These are phyloP conservation scores for California macrophylla DNA, from an alignment of 441 rosid genomes.

Conservation along the genomic window DNA sequence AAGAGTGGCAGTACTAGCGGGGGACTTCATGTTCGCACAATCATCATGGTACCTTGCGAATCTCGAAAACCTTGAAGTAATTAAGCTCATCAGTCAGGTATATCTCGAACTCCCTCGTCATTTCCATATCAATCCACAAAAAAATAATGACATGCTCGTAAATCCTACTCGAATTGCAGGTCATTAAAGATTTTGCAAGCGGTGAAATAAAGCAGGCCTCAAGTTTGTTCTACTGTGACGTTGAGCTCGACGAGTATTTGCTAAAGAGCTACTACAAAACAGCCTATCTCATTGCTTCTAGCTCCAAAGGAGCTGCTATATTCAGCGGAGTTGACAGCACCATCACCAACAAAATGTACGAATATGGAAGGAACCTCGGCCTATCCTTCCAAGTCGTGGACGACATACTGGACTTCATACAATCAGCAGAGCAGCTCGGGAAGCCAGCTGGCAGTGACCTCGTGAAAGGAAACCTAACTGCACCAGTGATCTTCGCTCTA, in stretches of 20 bases:
- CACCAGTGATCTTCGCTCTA: constrained; percentile 74
- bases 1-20: constrained; percentile 80
- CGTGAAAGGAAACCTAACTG: constrained; percentile 75
- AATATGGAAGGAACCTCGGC: constrained; percentile 79
- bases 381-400: constrained; percentile 79
- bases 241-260: constrained; percentile 65
- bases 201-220: constrained; percentile 97
- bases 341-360: constrained; percentile 50
- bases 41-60: constrained; percentile 93
- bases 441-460: constrained; percentile 82
- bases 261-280: constrained; percentile 84
- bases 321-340: constrained; percentile 53
- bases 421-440: constrained; percentile 82
- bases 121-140: neutral
- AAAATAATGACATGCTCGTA: neutral
- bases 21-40: constrained; percentile 95
- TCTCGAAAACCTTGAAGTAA: constrained; percentile 81
- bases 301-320: constrained; percentile 86
- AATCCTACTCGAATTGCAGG: constrained; percentile 30
- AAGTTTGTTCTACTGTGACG: constrained; percentile 66
- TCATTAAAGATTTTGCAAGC: constrained; percentile 91
- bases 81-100: constrained; percentile 94
- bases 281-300: constrained; percentile 78
- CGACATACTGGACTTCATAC: constrained; percentile 85
- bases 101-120: neutral